Percentiles rank a stretch among this genome's conserved stretches.
phyloP scores from a whole-genome alignment of 2,329 filamentous ascomycete genomes.

The Aspergillus intermedius region DNA sequence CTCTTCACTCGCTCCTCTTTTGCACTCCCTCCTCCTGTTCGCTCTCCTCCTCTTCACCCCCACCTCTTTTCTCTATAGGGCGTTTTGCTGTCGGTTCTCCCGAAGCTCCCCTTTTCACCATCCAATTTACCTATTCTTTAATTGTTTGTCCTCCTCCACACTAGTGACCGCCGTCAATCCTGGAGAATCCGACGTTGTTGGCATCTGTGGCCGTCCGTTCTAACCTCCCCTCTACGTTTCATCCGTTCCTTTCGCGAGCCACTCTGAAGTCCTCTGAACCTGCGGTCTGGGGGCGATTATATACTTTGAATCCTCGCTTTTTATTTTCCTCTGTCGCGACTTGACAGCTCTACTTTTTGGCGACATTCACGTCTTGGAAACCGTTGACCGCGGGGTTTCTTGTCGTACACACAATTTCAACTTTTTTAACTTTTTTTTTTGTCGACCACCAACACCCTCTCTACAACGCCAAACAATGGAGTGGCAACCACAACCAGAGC shows the following conservation, averaged over 20 bases:
- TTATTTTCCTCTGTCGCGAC: neutral
- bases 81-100: neutral
- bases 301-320: neutral
- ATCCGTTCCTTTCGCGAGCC: neutral
- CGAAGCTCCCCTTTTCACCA: neutral
- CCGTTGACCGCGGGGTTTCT: conserved; percentile 16
- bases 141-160: neutral
- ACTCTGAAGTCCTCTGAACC: neutral
- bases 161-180: neutral
- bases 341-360: neutral
- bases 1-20: neutral
- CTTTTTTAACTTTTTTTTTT: conserved; percentile 4
- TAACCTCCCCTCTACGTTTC: neutral
- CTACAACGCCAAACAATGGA: conserved; percentile 52
- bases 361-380: neutral
- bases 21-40: neutral
- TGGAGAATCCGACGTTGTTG: neutral
- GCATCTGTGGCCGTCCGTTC: neutral
- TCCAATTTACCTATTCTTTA: neutral
- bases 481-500: conserved; percentile 87
- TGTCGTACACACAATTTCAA: conserved; percentile 13
- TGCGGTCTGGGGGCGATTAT: neutral
- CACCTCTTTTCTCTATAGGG: neutral
- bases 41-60: neutral
- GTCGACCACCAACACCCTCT: conserved; percentile 2